Evolutionary conservation across 345 rosid genomes (phyloP).

Genomic region (Cardiospermum halicacabum): DNA sequence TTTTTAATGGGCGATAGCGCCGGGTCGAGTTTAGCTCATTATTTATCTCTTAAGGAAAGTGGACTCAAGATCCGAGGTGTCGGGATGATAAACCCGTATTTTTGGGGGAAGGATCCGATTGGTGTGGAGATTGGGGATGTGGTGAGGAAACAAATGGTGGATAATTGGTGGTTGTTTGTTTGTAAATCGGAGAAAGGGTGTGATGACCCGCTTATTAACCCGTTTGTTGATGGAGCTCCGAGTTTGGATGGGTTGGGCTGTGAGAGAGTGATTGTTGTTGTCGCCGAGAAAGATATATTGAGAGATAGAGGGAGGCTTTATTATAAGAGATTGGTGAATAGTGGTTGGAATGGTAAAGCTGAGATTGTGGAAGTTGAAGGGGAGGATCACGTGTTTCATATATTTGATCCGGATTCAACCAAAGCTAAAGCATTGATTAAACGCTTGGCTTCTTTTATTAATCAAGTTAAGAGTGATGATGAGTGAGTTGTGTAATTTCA

Average conservation of each 20-base stretch:
- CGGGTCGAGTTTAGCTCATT: slow-evolving; percentile 69
- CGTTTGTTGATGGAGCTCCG: slow-evolving; percentile 52
- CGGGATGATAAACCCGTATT: slow-evolving; percentile 68
- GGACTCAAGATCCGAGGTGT: slow-evolving; percentile 46
- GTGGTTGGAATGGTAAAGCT: slow-evolving; percentile 46
- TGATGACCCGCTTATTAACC: slow-evolving; percentile 77
- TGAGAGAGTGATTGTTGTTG: slow-evolving; percentile 39
- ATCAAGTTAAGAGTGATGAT: slow-evolving; percentile 8
- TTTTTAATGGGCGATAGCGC: slow-evolving; percentile 70
- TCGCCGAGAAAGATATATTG: slow-evolving; percentile 63
- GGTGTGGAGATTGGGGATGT: slow-evolving; percentile 44
- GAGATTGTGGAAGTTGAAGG: slow-evolving; percentile 55
- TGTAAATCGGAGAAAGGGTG: slow-evolving; percentile 62
- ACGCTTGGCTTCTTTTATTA: slow-evolving; percentile 46
- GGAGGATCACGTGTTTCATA: slow-evolving; percentile 71
- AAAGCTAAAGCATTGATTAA: slow-evolving; percentile 44
- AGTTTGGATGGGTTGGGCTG: slow-evolving; percentile 41
- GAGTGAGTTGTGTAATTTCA: not conserved
- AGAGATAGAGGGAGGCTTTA: slow-evolving; percentile 57
- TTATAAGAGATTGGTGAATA: slow-evolving; percentile 39
- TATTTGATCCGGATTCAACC: slow-evolving; percentile 40
- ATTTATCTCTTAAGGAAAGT: slow-evolving; percentile 43
- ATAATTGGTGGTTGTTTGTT: slow-evolving; percentile 72
- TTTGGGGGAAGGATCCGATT: slow-evolving; percentile 60
- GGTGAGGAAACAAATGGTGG: slow-evolving; percentile 56